These are phyloP conservation scores for Quercus berberidifolia DNA, from an alignment of 306 rosid species.

Conservation along the genomic window DNA sequence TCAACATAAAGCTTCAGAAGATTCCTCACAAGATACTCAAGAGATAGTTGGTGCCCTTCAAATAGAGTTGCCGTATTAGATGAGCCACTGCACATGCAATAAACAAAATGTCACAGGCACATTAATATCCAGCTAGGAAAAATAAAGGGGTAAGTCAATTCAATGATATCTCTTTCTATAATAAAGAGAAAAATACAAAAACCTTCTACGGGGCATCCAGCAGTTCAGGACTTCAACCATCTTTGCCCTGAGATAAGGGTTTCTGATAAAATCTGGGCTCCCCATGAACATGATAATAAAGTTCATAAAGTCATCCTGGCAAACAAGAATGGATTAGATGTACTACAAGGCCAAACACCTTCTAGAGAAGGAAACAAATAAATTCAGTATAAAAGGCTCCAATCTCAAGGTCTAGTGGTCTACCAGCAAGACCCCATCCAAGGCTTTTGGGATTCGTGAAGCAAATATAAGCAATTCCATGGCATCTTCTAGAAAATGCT, in stretches of 20 bases:
- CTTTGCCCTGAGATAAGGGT: constrained; percentile 96
- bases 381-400: constrained; percentile 1
- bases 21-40: constrained; percentile 91
- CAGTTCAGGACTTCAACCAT: constrained; percentile 98
- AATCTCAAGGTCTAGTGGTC: constrained; percentile 19
- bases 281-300: constrained; percentile 98
- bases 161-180: neutral
- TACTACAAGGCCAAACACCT: constrained; percentile 4
- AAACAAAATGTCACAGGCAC: constrained; percentile 7
- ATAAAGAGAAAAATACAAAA: constrained; percentile 21
- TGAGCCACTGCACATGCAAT: constrained; percentile 57
- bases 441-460: constrained; percentile 94
- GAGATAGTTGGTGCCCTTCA: constrained; percentile 95
- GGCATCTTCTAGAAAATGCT: constrained; percentile 98
- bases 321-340: constrained; percentile 15
- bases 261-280: constrained; percentile 78
- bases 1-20: constrained; percentile 96
- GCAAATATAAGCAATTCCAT: constrained; percentile 97
- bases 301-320: constrained; percentile 98
- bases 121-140: constrained; percentile 27
- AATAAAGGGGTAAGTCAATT: neutral
- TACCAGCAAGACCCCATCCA: constrained; percentile 90
- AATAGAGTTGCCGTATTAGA: constrained; percentile 71
- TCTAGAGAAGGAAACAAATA: neutral
- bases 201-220: constrained; percentile 99